Base-by-base conservation (phyloP, 495 filamentous ascomycete genomes). In the Xylaria palmicola region DNA sequence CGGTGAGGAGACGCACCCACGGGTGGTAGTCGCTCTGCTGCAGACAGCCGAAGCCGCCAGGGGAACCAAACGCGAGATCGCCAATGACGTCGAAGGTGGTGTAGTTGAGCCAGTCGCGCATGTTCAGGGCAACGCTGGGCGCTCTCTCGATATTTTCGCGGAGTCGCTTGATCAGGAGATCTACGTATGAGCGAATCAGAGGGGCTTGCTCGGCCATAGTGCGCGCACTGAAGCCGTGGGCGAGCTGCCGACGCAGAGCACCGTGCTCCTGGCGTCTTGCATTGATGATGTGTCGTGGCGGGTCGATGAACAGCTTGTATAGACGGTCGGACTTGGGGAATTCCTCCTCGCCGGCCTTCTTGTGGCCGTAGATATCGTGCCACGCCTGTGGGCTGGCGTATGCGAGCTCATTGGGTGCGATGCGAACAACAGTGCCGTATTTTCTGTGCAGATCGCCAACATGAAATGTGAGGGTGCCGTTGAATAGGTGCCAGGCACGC, bases 31-130 rank as follows among this genome's bases (percentile, higher is more conserved):
- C 65, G 9, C 71, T 72, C 9, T 68, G 72, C 22, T 82, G 65
- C 9, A 88, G 67, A 40, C 81, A 83, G 13, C 76, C 77, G 54
- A 89, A 88, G 19, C 59, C 59, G 36, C 59, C 59, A 9, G 71
- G 62, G 60, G 87, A 78, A 0, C 82, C 84, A 72, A 87, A 86
- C 13, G 78, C 77, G 30, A 88, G 70, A 62, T 87, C 83, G 2
- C 84, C 84, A 62, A 85, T 83, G 20, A 86, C 71, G 64, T 87
- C 86, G 63, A 88, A 88, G 15, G 83, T 85, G 1, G 78, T 80
- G 62, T 69, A 87, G 50, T 84, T 86, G 53, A 80, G 83, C 85
- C 84, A 86, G 36, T 77, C 68, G 4, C 67, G 67, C 39, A 88
- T 67, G 48, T 83, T 73, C 0, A 85, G 66, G 5, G 66, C 20